phyloP scores from a whole-genome alignment of 2,329 filamentous ascomycete genomes.

The Diplocarpon mali region DNA sequence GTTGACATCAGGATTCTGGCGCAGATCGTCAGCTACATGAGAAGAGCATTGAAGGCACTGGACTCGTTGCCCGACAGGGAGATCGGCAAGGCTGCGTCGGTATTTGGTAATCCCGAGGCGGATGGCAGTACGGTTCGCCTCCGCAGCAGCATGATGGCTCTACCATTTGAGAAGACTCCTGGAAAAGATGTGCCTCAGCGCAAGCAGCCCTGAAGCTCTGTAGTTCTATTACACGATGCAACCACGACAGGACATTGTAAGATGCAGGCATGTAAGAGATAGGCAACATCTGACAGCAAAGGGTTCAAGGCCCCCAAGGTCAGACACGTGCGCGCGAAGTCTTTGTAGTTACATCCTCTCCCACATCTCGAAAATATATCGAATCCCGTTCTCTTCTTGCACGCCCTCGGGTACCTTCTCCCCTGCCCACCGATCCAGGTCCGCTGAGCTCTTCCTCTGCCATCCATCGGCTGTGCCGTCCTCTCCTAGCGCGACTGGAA shows the following conservation, averaged over 20 bases:
- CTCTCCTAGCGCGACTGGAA: conserved; percentile 45
- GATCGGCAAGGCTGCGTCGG: conserved; percentile 35
- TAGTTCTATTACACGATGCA: not conserved
- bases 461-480: conserved; percentile 33
- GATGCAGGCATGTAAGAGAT: not conserved
- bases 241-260: not conserved
- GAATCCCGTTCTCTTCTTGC: conserved; percentile 51
- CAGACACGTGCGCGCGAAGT: too few relatives aligned
- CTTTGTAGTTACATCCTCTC: conserved; percentile 33
- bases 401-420: conserved; percentile 46
- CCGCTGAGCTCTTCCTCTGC: conserved; percentile 39
- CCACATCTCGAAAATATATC: conserved; percentile 68
- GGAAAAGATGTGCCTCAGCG: conserved; percentile 24
- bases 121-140: conserved; percentile 29
- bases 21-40: conserved; percentile 51
- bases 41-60: conserved; percentile 43
- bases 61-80: conserved; percentile 41
- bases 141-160: conserved; percentile 31
- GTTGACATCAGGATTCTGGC: conserved; percentile 51
- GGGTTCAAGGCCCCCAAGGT: too few relatives aligned
- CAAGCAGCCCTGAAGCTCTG: conserved; percentile 7
- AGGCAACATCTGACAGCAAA: not conserved
- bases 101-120: conserved; percentile 36
- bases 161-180: conserved; percentile 23
- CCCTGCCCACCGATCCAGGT: conserved; percentile 53